Evolutionary conservation across 2,329 filamentous ascomycete genomes (phyloP).

Genomic region (Fusarium sp.): DNA sequence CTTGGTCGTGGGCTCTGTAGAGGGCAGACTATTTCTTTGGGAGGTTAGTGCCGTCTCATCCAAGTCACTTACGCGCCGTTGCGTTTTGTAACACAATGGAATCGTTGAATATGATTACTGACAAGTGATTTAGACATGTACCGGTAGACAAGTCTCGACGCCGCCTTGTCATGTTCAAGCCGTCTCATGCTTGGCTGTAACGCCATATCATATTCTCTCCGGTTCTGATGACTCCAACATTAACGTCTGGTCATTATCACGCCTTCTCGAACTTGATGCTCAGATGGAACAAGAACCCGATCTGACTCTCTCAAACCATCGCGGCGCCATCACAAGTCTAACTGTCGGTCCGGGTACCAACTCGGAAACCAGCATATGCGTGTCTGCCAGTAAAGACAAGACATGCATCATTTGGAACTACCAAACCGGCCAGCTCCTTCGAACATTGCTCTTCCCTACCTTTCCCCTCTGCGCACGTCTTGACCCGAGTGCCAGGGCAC

Average conservation of each 20-base stretch:
- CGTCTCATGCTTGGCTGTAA: conserved; percentile 80
- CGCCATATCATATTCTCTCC: conserved; percentile 79
- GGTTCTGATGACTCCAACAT: conserved; percentile 89
- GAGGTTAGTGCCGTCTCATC: conserved; percentile 71
- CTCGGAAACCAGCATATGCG: conserved; percentile 79
- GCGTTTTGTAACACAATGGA: conserved; percentile 28
- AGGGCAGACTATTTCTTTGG: conserved; percentile 90
- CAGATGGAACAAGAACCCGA: conserved; percentile 75
- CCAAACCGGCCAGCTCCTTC: conserved; percentile 78
- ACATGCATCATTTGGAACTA: conserved; percentile 96
- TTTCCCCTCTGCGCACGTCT: conserved; percentile 78
- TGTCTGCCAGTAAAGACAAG: conserved; percentile 87
- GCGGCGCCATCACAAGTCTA: conserved; percentile 77
- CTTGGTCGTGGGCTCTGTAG: conserved; percentile 83
- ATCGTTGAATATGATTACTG: conserved; percentile 36
- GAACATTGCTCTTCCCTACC: conserved; percentile 84
- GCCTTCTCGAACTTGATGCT: conserved; percentile 73
- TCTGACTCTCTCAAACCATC: conserved; percentile 81
- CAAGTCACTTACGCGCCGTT: conserved; percentile 33
- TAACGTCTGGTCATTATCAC: conserved; percentile 88
- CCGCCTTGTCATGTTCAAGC: conserved; percentile 83
- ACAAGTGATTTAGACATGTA: conserved; percentile 68
- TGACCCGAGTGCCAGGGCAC: conserved; percentile 85
- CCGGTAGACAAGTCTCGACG: conserved; percentile 81
- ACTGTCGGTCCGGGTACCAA: conserved; percentile 74